Conservation (phyloP, 2,329 filamentous ascomycete species). For the Orbilia brochopaga region DNA sequence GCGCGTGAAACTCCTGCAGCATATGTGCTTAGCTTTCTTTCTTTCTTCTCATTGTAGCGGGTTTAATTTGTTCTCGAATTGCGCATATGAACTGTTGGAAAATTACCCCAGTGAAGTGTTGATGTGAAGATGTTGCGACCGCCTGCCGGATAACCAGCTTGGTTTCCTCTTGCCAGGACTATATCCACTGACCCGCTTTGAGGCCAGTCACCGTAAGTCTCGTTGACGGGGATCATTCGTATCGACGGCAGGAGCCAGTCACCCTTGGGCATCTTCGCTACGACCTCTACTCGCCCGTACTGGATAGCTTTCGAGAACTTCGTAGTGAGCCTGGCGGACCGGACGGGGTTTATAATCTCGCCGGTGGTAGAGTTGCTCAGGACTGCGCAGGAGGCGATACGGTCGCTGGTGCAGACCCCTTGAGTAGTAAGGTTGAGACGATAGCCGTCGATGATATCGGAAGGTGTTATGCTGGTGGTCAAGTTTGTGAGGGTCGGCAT, state of each 20-base stretch:
- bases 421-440: constrained; percentile 61
- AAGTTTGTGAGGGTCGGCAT: constrained; percentile 53
- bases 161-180: constrained; percentile 62
- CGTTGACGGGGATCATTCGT: constrained; percentile 63
- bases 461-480: constrained; percentile 57
- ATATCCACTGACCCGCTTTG: constrained; percentile 65
- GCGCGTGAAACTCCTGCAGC: constrained; percentile 6
- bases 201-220: constrained; percentile 63
- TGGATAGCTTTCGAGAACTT: constrained; percentile 61
- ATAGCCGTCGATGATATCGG: constrained; percentile 55
- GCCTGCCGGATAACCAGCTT: constrained; percentile 57
- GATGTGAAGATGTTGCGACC: constrained; percentile 61
- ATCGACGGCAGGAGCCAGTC: constrained; percentile 65
- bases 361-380: constrained; percentile 60
- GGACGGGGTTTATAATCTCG: constrained; percentile 62
- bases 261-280: constrained; percentile 63
- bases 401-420: constrained; percentile 59
- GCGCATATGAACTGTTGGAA: constrained; percentile 17
- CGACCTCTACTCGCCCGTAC: constrained; percentile 64
- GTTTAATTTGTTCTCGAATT: not conserved
- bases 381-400: constrained; percentile 57
- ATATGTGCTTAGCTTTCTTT: not conserved
- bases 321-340: constrained; percentile 63
- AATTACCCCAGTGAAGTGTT: constrained; percentile 63
- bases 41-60: constrained; percentile 51